Base-by-base conservation (phyloP, 257 asterid species). In the Primulina huaijiensis region DNA sequence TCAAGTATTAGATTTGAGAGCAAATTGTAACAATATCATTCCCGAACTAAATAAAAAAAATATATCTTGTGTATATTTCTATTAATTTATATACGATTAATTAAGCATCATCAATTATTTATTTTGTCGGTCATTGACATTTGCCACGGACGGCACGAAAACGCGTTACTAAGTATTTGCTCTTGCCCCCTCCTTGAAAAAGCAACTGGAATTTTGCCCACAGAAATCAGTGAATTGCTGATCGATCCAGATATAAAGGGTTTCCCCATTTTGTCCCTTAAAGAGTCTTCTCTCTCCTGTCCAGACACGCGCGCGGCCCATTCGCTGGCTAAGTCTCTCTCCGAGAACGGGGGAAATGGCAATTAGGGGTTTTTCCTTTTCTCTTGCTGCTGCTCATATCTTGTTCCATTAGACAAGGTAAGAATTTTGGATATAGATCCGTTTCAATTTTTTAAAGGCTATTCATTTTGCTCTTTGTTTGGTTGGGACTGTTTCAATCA, bases 401-500 rank as follows among this genome's bases (percentile, higher is more conserved):
- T 5, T 88, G 89, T 14, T 82, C 92, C 0, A 64, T 85, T 71
- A 81, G 88, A n/a, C 92, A 77, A 78, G 95, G 99, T 94, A 72
- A 57, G 77, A 53, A 37, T 79, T 68, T 61, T 62, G 27, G 83
- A 76, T 82, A 82, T 70, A 59, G 78, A 71, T 78, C 73, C 69
- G 12, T 72, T 23, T 38, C 52, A 1, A 55, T 31, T 73, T 59
- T 64, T 63, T 21, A 19, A 23, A 23, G 33, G n/a, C 64, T n/a
- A 12, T 1, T 58, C 64, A 37, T 34, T 27, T 27, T 27, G 30
- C 30, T 27, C 30, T 27, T 27, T 27, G 30, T 56, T 27, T 55
- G n/a, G 58, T 40, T 46, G 8, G 4, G 34, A 20, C 25, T 33
- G 68, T 19, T 69, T 10, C 61, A 61, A 70, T 50, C 65, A 20